Conservation (phyloP, 495 filamentous ascomycete species). For the Clohesyomyces aquaticus region DNA sequence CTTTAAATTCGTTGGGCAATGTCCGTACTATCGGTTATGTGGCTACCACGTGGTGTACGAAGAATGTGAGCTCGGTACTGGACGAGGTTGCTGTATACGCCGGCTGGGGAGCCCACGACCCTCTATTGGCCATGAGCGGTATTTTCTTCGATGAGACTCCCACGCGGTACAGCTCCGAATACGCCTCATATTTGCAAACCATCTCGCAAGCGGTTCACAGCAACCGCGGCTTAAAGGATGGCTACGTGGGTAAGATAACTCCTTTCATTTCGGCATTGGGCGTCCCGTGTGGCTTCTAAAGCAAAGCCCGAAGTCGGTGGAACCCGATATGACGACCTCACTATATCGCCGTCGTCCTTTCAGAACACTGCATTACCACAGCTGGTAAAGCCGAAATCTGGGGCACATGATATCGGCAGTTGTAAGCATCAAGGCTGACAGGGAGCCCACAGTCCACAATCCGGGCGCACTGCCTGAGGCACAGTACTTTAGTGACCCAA, state of each 20-base stretch:
- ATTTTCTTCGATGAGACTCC: constrained; percentile 42
- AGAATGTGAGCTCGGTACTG: constrained; percentile 30
- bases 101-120: constrained; percentile 23
- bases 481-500: constrained; percentile 30
- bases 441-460: constrained; percentile 30
- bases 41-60: constrained; percentile 38
- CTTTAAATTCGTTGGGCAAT: constrained; percentile 34
- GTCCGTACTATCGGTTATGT: constrained; percentile 42
- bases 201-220: constrained; percentile 43
- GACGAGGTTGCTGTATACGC: constrained; percentile 34
- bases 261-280: constrained; percentile 31
- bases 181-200: constrained; percentile 46
- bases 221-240: constrained; percentile 31
- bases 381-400: constrained; percentile 1
- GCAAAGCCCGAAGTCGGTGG: constrained; percentile 32
- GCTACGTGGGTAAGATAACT: constrained; percentile 37
- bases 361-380: constrained; percentile 11
- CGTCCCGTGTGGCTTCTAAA: constrained; percentile 7
- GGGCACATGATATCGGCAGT: constrained; percentile 30
- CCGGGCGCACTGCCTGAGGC: constrained; percentile 36
- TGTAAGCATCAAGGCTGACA: constrained; percentile 32
- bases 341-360: constrained; percentile 14
- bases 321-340: constrained; percentile 12
- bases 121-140: constrained; percentile 31
- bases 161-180: constrained; percentile 38